Conservation (phyloP, 345 rosid genomes). For the Eucalyptus albens region DNA sequence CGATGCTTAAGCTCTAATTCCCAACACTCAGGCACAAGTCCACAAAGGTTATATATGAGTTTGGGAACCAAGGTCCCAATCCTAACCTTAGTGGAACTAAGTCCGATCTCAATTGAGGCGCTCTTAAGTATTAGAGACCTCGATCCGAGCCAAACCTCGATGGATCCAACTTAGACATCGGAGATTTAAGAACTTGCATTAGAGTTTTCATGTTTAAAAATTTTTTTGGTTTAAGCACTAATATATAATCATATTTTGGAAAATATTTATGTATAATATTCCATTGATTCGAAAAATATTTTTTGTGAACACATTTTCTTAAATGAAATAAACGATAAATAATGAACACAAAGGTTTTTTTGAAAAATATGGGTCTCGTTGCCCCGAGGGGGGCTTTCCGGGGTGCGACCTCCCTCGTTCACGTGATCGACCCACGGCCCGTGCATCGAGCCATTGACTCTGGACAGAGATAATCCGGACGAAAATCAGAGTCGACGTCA, state of each 20-base stretch:
- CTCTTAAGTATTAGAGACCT: accelerated
- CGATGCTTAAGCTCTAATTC: accelerated
- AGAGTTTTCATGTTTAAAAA: accelerated
- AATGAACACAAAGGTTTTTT: too few relatives aligned
- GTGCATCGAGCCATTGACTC: neutral
- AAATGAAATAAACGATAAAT: too few relatives aligned
- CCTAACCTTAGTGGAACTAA: neutral
- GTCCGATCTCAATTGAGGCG: accelerated
- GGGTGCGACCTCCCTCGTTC: neutral
- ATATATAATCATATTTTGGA: too few relatives aligned
- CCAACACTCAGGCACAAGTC: accelerated
- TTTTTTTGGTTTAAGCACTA: too few relatives aligned
- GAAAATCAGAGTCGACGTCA: neutral
- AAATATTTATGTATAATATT: neutral
- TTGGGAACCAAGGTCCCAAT: accelerated
- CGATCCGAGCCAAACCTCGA: accelerated
- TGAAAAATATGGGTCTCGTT: neutral
- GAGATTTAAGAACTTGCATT: accelerated
- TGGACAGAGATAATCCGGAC: neutral
- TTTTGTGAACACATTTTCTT: too few relatives aligned
- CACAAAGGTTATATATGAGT: too few relatives aligned
- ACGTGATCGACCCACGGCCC: neutral
- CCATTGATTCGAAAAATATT: accelerated
- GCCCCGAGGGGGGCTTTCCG: neutral
- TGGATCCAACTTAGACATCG: accelerated